These are phyloP conservation scores for Daldinia sp. DNA, from an alignment of 2,329 filamentous ascomycete species.

Conservation along the genomic window DNA sequence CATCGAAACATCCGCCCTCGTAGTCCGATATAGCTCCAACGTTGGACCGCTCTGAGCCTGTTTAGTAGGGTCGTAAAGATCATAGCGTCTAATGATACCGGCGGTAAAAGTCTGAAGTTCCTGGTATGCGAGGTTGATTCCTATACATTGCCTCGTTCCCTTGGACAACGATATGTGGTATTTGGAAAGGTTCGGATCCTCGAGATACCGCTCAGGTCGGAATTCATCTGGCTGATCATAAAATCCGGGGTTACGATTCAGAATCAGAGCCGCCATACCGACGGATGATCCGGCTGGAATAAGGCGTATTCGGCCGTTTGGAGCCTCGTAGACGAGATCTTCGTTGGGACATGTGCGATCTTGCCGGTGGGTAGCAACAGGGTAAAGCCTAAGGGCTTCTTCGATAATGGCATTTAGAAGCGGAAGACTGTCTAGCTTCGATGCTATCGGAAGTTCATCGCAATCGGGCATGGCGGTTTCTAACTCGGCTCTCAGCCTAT, in stretches of 20 bases:
- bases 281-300: conserved; percentile 34
- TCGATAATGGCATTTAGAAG: conserved; percentile 48
- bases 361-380: conserved; percentile 46
- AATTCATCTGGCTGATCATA: conserved; percentile 39
- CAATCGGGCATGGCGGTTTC: conserved; percentile 31
- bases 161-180: conserved; percentile 38
- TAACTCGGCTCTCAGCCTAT: conserved; percentile 36
- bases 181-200: conserved; percentile 37
- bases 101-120: conserved; percentile 41
- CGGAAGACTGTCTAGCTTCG: conserved; percentile 44
- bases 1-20: conserved; percentile 33
- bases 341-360: conserved; percentile 46
- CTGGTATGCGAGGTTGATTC: conserved; percentile 41
- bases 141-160: conserved; percentile 40
- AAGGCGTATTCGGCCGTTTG: conserved; percentile 29
- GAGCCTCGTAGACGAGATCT: conserved; percentile 42
- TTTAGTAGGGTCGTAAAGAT: conserved; percentile 35
- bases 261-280: conserved; percentile 38
- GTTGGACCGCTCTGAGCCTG: conserved; percentile 40
- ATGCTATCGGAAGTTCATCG: conserved; percentile 31
- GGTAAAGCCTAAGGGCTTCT: conserved; percentile 50
- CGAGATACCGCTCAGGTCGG: conserved; percentile 40
- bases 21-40: conserved; percentile 40
- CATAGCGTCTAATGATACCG: conserved; percentile 38
- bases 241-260: conserved; percentile 35